phyloP scores from a whole-genome alignment of 345 rosid genomes.

The Salix viminalis region DNA sequence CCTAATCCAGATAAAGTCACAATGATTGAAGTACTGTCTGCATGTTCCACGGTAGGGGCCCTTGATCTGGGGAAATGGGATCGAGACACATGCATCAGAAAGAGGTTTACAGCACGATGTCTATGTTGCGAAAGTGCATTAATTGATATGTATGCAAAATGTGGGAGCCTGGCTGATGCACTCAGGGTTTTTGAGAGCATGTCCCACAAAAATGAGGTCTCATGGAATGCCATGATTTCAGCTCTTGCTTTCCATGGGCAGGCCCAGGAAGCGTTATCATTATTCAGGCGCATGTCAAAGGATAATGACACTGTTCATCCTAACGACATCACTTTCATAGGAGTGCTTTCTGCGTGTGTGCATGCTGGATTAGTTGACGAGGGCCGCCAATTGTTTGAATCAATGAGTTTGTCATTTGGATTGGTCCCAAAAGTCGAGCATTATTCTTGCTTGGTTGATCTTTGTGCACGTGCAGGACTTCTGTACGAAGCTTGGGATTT shows the following conservation, averaged over 20 bases:
- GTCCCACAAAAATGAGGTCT: too few relatives aligned
- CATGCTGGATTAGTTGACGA: too few relatives aligned
- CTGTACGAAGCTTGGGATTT: slow-evolving; percentile 76
- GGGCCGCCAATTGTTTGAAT: slow-evolving; percentile 1
- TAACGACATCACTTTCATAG: slow-evolving; percentile 46
- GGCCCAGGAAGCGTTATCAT: slow-evolving; percentile 55
- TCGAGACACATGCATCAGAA: too few relatives aligned
- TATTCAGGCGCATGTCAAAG: slow-evolving; percentile 51
- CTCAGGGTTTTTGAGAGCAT: too few relatives aligned
- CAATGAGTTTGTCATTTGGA: slow-evolving; percentile 62
- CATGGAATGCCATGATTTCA: too few relatives aligned
- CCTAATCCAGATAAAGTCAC: slow-evolving; percentile 51
- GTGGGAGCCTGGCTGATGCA: too few relatives aligned
- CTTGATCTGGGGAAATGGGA: slow-evolving; percentile 30
- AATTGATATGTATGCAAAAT: too few relatives aligned
- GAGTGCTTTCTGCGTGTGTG: too few relatives aligned
- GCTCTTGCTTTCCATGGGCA: slow-evolving; percentile 64
- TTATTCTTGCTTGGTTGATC: slow-evolving; percentile 86
- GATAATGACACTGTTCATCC: slow-evolving; percentile 41
- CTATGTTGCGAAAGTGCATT: too few relatives aligned
- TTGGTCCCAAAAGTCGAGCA: slow-evolving; percentile 80
- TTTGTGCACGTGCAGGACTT: slow-evolving; percentile 69
- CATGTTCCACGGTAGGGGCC: slow-evolving; percentile 78
- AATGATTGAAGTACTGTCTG: slow-evolving; percentile 54
- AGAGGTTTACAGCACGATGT: too few relatives aligned